Base-by-base conservation (phyloP, 129 eudicot species). In the Pulicaria dysenterica region DNA sequence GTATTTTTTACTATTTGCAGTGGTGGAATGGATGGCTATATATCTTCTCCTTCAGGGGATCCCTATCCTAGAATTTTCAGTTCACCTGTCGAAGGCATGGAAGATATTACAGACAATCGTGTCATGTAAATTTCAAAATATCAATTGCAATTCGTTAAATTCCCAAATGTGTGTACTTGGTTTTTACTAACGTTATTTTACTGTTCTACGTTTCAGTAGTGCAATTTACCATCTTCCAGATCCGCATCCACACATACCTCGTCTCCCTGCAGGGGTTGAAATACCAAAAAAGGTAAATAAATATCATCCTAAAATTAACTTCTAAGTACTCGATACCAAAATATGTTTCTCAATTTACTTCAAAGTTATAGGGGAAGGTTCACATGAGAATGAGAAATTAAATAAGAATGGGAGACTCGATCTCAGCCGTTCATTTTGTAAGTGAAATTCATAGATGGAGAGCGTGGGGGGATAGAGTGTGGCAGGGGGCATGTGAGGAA, bases 11-110 rank as follows among this genome's bases (percentile, higher is more conserved):
- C 45, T 83, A 55, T 64, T 24, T 92, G 87, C 90, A 92, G 96
- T 69, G 96, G 82, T 80, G 96, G 98, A 64, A 92, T 92, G 98
- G 74, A 89, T 64, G 98, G 98, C 36, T 92, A 83, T 79, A 64
- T 92, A 40, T 87, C 88, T 46, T 87, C 80, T 75, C 87, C 95
- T 38, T 67, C 83, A 67, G 96, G 96, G 58, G 96, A 92, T 58
- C 95, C 88, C 31, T 83, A 85, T 48, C 95, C 98, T 66, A 85
- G 81, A 65, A 48, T 87, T 47, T 92, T 79, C 79, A 81, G 90
- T 73, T 87, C 98, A 53, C 96, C 96, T 8, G 78, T 92, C 16
- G 77, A 69, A 54, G 98, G 95, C 36, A 73, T 89, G 88, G 91
- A 92, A 73, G 95, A 92, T 59, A 84, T 92, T 38, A 70, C 67